Evolutionary conservation across 768 basidiomycete species (phyloP).

Genomic region (Leccinum subgranulosum): DNA sequence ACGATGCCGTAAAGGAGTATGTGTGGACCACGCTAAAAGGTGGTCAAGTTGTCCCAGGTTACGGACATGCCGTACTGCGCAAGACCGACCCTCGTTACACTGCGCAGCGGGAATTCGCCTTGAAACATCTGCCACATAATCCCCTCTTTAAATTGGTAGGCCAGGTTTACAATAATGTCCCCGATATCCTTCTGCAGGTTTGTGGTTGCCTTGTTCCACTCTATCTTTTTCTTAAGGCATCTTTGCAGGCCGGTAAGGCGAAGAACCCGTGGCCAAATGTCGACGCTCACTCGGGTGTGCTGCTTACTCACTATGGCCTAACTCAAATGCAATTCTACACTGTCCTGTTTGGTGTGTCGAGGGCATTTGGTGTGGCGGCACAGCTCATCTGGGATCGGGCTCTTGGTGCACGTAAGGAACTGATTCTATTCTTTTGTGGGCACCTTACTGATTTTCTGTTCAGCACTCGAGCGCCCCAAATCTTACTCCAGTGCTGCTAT

Average conservation of each 20-base stretch:
- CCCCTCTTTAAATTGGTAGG: conserved; percentile 93
- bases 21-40: conserved; percentile 92
- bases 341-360: conserved; percentile 95
- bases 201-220: background rate
- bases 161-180: conserved; percentile 85
- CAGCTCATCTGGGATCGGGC: conserved; percentile 94
- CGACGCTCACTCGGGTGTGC: conserved; percentile 92
- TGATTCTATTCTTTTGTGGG: background rate
- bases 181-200: conserved; percentile 84
- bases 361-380: conserved; percentile 85
- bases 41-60: conserved; percentile 93
- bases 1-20: conserved; percentile 89
- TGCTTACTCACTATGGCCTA: conserved; percentile 83
- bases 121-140: conserved; percentile 82
- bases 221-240: background rate
- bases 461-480: conserved; percentile 88
- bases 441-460: background rate
- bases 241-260: conserved; percentile 73
- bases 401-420: conserved; percentile 77
- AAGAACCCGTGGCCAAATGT: conserved; percentile 98
- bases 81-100: conserved; percentile 93
- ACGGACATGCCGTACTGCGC: conserved; percentile 82
- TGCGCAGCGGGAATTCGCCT: conserved; percentile 86
- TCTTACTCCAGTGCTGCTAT: conserved; percentile 83
- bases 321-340: conserved; percentile 96